Conservation (phyloP, 345 rosid species). For the Erysimum cheiranthoides region DNA sequence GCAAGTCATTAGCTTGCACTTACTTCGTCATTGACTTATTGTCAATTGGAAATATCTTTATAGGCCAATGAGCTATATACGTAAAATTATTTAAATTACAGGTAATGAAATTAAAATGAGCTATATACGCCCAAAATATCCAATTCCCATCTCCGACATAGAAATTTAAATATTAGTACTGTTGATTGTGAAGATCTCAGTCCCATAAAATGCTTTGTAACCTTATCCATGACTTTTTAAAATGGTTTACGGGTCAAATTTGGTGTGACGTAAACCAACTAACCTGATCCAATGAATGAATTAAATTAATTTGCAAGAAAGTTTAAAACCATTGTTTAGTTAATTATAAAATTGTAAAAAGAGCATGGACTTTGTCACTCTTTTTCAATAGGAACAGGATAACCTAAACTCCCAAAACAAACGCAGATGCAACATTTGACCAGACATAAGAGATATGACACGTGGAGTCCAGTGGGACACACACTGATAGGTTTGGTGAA, state of each 20-base stretch:
- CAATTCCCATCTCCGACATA: not conserved
- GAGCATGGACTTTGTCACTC: conserved; percentile 40
- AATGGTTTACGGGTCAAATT: conserved; percentile 43
- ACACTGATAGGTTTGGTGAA: conserved; percentile 33
- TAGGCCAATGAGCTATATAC: too few species aligned
- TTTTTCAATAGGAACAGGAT: conserved; percentile 24
- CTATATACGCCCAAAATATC: not conserved
- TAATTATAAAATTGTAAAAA: conserved; percentile 21
- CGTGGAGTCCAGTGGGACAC: conserved; percentile 37
- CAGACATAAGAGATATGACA: conserved; percentile 30
- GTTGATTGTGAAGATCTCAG: conserved; percentile 39
- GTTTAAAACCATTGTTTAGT: not conserved
- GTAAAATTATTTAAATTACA: not conserved
- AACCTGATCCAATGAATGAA: conserved; percentile 33
- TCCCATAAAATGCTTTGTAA: conserved; percentile 17
- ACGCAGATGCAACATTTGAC: conserved; percentile 45
- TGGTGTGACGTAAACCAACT: conserved; percentile 42
- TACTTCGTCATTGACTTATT: too few species aligned
- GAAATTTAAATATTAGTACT: not conserved
- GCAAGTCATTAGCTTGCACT: too few species aligned
- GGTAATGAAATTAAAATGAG: not conserved
- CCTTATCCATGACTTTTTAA: conserved; percentile 37
- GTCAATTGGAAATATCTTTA: too few species aligned
- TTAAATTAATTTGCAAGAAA: not conserved
- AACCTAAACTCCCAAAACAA: conserved; percentile 24